Evolutionary conservation across 768 basidiomycete genomes (phyloP).

Genomic region (Russula emetica): DNA sequence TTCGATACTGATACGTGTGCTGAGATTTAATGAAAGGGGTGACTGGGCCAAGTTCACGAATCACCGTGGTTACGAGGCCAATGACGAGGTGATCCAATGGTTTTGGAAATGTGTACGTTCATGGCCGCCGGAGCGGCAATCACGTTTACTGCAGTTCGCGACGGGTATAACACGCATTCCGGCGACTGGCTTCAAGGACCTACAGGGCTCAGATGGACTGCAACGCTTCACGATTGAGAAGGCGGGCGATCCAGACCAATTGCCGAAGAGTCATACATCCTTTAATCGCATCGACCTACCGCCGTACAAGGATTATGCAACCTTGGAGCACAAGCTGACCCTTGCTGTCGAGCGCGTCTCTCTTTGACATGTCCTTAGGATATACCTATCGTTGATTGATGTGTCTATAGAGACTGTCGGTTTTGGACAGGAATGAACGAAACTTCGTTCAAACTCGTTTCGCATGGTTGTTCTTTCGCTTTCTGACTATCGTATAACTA

Average conservation of each 20-base stretch:
- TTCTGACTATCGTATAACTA: background rate
- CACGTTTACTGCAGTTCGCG: slow-evolving; percentile 91
- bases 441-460: background rate
- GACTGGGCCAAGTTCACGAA: slow-evolving; percentile 99
- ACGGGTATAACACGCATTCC: slow-evolving; percentile 96
- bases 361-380: slow-evolving; percentile 36
- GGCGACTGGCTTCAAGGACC: slow-evolving; percentile 97
- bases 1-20: background rate
- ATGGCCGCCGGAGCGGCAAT: slow-evolving; percentile 98
- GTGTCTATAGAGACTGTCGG: slow-evolving; percentile 72
- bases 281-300: slow-evolving; percentile 97
- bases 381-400: slow-evolving; percentile 12
- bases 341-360: slow-evolving; percentile 79
- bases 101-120: slow-evolving; percentile 99
- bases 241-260: slow-evolving; percentile 90
- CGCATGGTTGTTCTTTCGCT: background rate
- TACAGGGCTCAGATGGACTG: slow-evolving; percentile 98
- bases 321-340: slow-evolving; percentile 90
- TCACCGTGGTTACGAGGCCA: slow-evolving; percentile 93
- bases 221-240: slow-evolving; percentile 98
- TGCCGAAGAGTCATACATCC: slow-evolving; percentile 96
- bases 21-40: slow-evolving; percentile 47
- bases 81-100: slow-evolving; percentile 97
- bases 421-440: slow-evolving; percentile 78
- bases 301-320: slow-evolving; percentile 95